Base-by-base conservation (phyloP, 257 asterid genomes). In the Anisodus tanguticus region DNA sequence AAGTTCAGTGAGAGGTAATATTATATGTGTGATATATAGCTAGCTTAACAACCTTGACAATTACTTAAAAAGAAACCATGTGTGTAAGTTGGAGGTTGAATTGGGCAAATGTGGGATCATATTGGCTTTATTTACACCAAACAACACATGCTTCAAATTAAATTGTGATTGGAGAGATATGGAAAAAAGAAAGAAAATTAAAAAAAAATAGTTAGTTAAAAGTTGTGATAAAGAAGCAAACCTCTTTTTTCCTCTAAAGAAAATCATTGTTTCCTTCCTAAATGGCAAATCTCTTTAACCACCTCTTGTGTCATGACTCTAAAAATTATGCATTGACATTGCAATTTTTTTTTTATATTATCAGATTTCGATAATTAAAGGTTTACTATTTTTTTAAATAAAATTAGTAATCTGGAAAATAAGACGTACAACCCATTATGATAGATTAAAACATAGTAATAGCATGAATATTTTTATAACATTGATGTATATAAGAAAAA, bases 221-320 rank as follows among this genome's bases (percentile, higher is more conserved):
- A 87, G 91, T 87, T 90, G 97, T 92, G 87, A 86, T 81, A 80
- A 47, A 86, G 87, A 91, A 93, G 97, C 97, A 90, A 91, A 86
- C 90, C 60, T 55, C 51, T 55, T 64, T 19, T 66, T 86, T 19
- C 81, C 43, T 70, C 35, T 72, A 31, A 26, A n/a, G 57, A 69
- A 78, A 76, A 86, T 79, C 83, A 87, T 89, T 88, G 83, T 72
- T 68, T 84, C 85, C 82, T 57, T 67, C 80, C 43, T 82, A 83
- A 63, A 80, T 85, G 79, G 57, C 85, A 71, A 49, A 39, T 76
- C 63, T 72, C 77, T 84, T 62, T 57, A 86, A 87, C 85, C 68
- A 77, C 80, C 39, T 68, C 74, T 81, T 41, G 6, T 41, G 45
- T 41, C 45, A 41, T 41, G 45, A 41, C 45, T 41, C 45, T 41